Conservation (phyloP, 495 filamentous ascomycete species). For the Penicillium manginii region DNA sequence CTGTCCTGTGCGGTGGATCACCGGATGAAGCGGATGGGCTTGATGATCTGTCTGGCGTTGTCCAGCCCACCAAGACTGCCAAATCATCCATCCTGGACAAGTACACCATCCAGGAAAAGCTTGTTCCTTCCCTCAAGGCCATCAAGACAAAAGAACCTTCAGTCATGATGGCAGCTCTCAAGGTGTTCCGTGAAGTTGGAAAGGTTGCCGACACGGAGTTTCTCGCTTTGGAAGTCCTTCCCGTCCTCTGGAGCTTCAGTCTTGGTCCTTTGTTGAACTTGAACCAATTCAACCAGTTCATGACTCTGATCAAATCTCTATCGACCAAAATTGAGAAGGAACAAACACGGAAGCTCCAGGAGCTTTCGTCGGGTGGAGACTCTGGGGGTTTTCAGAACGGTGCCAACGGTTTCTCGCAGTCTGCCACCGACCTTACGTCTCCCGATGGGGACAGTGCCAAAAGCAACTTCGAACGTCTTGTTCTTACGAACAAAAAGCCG, state of each 20-base stretch:
- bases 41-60: conserved; percentile 71
- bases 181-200: conserved; percentile 82
- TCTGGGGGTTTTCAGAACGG: conserved; percentile 43
- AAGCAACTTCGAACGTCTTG: conserved; percentile 82
- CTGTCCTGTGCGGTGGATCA: conserved; percentile 81
- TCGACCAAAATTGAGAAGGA: conserved; percentile 82
- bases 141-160: conserved; percentile 98
- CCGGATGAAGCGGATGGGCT: conserved; percentile 40
- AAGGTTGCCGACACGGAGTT: conserved; percentile 87
- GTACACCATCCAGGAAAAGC: conserved; percentile 95
- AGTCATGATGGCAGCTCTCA: conserved; percentile 92
- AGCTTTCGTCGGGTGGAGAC: conserved; percentile 63
- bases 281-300: conserved; percentile 84
- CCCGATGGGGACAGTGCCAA: conserved; percentile 50
- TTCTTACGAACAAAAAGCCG: conserved; percentile 63
- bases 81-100: conserved; percentile 87
- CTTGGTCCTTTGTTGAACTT: conserved; percentile 87
- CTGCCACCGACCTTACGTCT: conserved; percentile 24
- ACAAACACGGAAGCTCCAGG: conserved; percentile 82
- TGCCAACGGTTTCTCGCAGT: conserved; percentile 31
- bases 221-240: conserved; percentile 86
- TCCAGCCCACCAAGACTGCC: conserved; percentile 52
- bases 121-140: conserved; percentile 83
- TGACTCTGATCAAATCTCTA: conserved; percentile 81
- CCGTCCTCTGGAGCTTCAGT: conserved; percentile 88